These are phyloP conservation scores for Yarrowia osloensis DNA, from an alignment of 805 yeast genomes.

Conservation along the genomic window DNA sequence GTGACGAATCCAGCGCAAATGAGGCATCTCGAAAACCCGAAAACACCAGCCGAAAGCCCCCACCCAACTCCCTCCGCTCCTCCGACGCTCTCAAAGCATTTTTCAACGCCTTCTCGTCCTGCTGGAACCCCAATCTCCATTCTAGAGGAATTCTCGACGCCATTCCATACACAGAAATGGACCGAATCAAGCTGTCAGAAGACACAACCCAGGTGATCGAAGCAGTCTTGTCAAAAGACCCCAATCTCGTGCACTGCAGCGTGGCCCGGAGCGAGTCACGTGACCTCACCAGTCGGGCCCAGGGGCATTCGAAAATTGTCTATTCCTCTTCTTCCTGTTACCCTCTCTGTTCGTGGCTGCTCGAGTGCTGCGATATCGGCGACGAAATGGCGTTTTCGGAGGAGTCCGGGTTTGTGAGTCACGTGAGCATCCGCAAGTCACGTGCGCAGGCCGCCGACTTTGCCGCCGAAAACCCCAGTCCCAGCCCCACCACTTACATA, in stretches of 20 bases:
- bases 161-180: constrained; percentile 32
- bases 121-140: constrained; percentile 35
- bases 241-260: neutral
- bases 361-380: constrained; percentile 24
- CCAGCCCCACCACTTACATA: neutral
- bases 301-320: constrained; percentile 11
- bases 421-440: constrained; percentile 17
- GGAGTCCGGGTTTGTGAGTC: constrained; percentile 13
- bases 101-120: constrained; percentile 36
- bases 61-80: no score
- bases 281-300: neutral
- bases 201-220: constrained; percentile 32
- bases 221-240: constrained; percentile 1
- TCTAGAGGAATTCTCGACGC: constrained; percentile 33
- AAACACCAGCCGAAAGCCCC: no score
- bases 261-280: constrained; percentile 9
- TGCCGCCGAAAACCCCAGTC: neutral
- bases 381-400: constrained; percentile 15
- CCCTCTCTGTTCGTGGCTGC: neutral
- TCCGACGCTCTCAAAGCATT: no score
- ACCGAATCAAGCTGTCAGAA: constrained; percentile 33
- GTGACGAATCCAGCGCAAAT: no score
- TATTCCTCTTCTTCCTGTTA: neutral
- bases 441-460: constrained; percentile 2
- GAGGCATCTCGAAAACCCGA: no score